These are phyloP conservation scores for Garcia nutans DNA, from an alignment of 345 rosid genomes.

Conservation along the genomic window DNA sequence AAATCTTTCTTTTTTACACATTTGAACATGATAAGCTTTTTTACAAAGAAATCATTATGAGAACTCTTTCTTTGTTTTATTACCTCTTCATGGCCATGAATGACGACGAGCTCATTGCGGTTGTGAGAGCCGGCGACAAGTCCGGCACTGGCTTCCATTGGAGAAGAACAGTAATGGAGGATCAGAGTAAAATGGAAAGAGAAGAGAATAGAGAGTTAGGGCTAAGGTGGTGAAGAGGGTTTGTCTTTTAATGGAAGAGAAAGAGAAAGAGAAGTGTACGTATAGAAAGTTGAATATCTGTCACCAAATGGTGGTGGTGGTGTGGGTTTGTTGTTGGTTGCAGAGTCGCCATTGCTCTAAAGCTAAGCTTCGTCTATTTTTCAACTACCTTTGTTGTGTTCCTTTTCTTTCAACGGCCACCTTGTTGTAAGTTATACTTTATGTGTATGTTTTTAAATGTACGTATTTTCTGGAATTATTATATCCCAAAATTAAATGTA, in stretches of 20 bases:
- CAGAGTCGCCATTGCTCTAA: conserved; percentile 93
- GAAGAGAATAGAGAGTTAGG: conserved; percentile 11
- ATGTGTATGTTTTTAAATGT: too few species aligned
- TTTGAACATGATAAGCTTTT: too few species aligned
- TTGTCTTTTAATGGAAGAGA: conserved; percentile 34
- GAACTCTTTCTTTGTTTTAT: neutral
- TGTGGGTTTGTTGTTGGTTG: conserved; percentile 50
- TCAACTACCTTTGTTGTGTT: conserved; percentile 27
- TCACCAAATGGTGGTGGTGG: conserved; percentile 48
- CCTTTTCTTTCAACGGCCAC: neutral
- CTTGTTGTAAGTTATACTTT: too few species aligned
- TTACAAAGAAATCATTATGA: too few species aligned
- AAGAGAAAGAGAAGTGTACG: conserved; percentile 25
- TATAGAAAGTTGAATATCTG: conserved; percentile 12
- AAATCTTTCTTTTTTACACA: too few species aligned
- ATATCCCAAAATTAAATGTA: too few species aligned
- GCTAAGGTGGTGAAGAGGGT: conserved; percentile 8
- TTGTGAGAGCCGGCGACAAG: conserved; percentile 98
- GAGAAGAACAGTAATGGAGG: neutral
- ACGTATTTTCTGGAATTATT: too few species aligned
- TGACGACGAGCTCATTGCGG: conserved; percentile 96
- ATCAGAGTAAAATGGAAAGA: neutral
- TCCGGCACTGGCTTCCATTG: conserved; percentile 98
- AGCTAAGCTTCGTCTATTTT: conserved; percentile 67
- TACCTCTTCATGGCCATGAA: conserved; percentile 97